Percentiles rank a stretch among this genome's conserved stretches.
Conservation (phyloP, 805 yeast genomes). For the Wickerhamiella brachini region DNA sequence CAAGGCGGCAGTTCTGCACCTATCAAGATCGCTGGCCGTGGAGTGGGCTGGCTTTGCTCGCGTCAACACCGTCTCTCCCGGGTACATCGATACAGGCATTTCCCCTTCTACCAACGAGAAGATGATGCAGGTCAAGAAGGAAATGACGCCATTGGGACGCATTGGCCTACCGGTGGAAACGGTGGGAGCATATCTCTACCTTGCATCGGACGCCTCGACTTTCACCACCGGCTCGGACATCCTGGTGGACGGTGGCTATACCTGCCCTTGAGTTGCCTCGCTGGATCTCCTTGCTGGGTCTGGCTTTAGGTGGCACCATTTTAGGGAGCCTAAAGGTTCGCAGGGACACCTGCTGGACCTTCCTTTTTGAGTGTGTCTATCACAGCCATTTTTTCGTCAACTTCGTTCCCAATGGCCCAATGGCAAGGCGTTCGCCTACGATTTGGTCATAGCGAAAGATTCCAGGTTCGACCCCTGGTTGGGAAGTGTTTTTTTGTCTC, state of each 20-base stretch:
- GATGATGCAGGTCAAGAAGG: slow-evolving; percentile 36
- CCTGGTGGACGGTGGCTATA: slow-evolving; percentile 68
- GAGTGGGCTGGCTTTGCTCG: slow-evolving; percentile 88
- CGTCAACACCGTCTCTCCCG: slow-evolving; percentile 71
- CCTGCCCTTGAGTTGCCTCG: slow-evolving; percentile 33
- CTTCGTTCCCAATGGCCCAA: slow-evolving; percentile 25
- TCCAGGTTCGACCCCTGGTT: slow-evolving; percentile 45
- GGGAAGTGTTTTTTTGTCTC: slow-evolving; percentile 34
- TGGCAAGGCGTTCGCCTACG: slow-evolving; percentile 29
- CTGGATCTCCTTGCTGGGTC: too few species aligned
- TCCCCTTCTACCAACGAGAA: slow-evolving; percentile 34
- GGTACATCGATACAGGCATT: slow-evolving; percentile 68
- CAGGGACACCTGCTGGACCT: too few species aligned
- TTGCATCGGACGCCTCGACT: slow-evolving; percentile 70
- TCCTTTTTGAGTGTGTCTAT: not conserved
- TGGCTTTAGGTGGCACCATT: too few species aligned
- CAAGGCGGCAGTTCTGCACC: slow-evolving; percentile 70
- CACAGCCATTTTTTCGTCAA: not conserved
- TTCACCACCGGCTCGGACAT: slow-evolving; percentile 71
- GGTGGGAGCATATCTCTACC: slow-evolving; percentile 64
- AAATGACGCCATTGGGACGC: slow-evolving; percentile 38
- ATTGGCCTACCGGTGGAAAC: slow-evolving; percentile 61
- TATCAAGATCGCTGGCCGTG: slow-evolving; percentile 64
- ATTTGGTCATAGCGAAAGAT: slow-evolving; percentile 32
- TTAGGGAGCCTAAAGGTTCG: too few species aligned